Percentiles rank a stretch among this genome's conserved stretches.
Conservation (phyloP, 768 basidiomycete genomes). For the Favolaschia claudopus region DNA sequence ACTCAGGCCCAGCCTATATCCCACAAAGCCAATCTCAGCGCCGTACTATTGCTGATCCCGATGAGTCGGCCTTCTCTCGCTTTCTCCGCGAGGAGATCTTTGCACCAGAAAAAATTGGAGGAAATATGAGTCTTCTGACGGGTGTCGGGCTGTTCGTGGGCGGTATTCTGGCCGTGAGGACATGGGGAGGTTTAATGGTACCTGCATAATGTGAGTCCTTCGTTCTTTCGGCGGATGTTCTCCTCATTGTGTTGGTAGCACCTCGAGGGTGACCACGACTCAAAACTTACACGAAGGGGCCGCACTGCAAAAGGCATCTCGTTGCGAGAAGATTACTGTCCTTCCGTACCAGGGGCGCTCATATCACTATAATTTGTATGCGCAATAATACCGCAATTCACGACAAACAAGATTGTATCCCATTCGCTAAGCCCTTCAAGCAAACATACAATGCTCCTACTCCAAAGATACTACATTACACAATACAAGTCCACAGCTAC, state of each 20-base stretch:
- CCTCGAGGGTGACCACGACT: not conserved
- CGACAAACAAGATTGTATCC: too few species aligned
- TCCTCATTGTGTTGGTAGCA: not conserved
- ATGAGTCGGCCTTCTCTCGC: constrained; percentile 69
- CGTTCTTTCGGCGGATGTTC: not conserved
- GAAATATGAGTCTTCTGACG: constrained; percentile 75
- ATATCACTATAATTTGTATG: too few species aligned
- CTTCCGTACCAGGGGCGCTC: too few species aligned
- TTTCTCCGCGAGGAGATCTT: constrained; percentile 70
- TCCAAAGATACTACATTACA: too few species aligned
- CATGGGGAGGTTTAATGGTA: constrained; percentile 82
- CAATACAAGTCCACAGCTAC: too few species aligned
- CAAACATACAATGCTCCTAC: too few species aligned
- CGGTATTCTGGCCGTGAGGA: constrained; percentile 73
- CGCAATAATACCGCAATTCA: too few species aligned
- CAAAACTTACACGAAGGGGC: too few species aligned
- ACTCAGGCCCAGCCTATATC: constrained; percentile 62
- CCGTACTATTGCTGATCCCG: constrained; percentile 55
- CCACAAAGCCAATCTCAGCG: constrained; percentile 53
- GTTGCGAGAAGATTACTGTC: too few species aligned
- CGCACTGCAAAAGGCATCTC: too few species aligned
- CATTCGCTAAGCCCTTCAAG: too few species aligned
- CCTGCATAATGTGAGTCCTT: constrained; percentile 53
- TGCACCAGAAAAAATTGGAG: constrained; percentile 75
- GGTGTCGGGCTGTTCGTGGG: constrained; percentile 73